Evolutionary conservation across 371 early-diverging fungal genomes (phyloP), one percentile per base, ranked within the genome.

Genomic region (Mortierella sp.): DNA sequence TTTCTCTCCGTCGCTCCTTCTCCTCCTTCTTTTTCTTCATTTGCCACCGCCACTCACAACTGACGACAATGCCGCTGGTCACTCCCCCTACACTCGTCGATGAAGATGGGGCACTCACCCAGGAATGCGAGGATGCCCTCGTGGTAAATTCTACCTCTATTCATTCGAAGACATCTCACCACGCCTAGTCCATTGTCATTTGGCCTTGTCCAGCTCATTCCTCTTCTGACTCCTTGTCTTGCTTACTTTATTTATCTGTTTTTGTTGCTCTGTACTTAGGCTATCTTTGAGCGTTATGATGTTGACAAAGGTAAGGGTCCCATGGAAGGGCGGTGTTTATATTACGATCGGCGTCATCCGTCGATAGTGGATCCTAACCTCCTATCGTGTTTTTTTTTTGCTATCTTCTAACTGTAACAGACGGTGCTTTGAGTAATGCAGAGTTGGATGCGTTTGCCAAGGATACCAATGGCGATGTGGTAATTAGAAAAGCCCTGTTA

Each of bases 401-500:
- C 0, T 46, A 21, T 6, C 17, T 48, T 32, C 23, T 23, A 24
- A 28, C 1, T 34, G 8, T 39, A 3, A 81, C 84, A 59, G 92
- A 93, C 61, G 86, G 84, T 14, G 85, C 83, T 44, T 79, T 91
- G 79, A 86, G 81, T 66, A 55, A 64, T 30, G 64, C 79, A 26
- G 93, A 93, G 58, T 60, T 92, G 60, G 86, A 92, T 52, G 87
- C 80, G 7, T 92, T 91, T 82, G 91, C 92, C 17, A 80, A 81
- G 43, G 90, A 87, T 32, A 87, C 92, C 12, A 93, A 92, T 57
- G 92, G 91, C 49, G 84, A 85, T 30, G 81, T 87, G 75, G 90
- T 91, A 79, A 75, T 0, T 7, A 34, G 7, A 34, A 11, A 14
- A n/a, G n/a, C n/a, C n/a, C n/a, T n/a, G n/a, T n/a, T n/a, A n/a